phyloP scores from a whole-genome alignment of 257 asterid genomes.

The Jasminum sambac region DNA sequence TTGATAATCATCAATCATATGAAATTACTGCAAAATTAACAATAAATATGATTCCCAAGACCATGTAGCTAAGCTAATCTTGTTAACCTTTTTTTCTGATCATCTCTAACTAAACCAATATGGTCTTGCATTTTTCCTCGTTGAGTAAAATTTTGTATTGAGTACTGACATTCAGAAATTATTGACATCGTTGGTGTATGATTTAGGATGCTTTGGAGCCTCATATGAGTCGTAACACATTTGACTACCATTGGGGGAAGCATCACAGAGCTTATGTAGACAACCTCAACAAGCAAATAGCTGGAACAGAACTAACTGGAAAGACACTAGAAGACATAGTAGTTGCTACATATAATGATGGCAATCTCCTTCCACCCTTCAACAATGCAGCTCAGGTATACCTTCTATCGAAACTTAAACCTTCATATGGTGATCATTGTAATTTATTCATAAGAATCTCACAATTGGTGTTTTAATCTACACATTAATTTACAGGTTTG shows the following conservation, averaged over 20 bases:
- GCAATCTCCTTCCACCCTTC: conserved; percentile 84
- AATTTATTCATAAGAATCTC: too few relatives aligned
- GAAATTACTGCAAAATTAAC: too few relatives aligned
- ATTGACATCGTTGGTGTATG: not conserved
- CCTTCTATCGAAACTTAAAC: not conserved
- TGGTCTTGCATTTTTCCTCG: too few relatives aligned
- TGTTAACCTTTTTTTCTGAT: too few relatives aligned
- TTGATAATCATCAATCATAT: too few relatives aligned
- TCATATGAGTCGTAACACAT: conserved; percentile 79
- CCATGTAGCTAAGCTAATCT: too few relatives aligned
- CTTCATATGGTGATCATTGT: too few relatives aligned
- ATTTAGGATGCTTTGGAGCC: conserved; percentile 89
- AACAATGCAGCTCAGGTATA: conserved; percentile 97
- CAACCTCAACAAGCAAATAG: conserved; percentile 91
- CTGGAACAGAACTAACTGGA: conserved; percentile 70
- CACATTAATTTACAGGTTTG: conserved; percentile 59
- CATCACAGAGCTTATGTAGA: conserved; percentile 89
- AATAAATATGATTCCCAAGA: too few relatives aligned
- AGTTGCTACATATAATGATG: conserved; percentile 70
- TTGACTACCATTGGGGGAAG: conserved; percentile 98
- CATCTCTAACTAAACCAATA: too few relatives aligned
- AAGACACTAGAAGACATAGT: conserved; percentile 66
- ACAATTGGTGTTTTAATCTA: not conserved
- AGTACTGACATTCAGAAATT: not conserved
- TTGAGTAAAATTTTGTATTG: too few relatives aligned